Percentiles rank a stretch among this genome's conserved stretches.
Evolutionary conservation across 345 rosid species (phyloP).

Genomic region (Lumnitzera racemosa): DNA sequence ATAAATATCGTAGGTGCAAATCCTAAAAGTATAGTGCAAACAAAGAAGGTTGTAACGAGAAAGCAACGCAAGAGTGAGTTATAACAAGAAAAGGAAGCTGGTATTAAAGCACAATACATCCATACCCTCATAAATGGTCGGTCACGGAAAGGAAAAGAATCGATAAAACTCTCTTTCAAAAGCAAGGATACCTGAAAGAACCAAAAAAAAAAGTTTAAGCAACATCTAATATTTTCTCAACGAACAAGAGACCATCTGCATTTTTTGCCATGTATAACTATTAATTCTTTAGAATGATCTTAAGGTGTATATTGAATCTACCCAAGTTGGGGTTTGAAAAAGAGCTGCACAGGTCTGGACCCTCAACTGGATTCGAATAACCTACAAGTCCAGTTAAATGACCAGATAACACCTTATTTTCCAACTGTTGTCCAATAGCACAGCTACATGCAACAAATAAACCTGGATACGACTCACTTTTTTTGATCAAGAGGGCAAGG

Average conservation of each 20-base stretch:
- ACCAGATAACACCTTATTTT: neutral
- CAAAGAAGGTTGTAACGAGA: neutral
- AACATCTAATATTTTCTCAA: neutral
- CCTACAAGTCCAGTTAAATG: neutral
- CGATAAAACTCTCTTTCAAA: slow-evolving; percentile 85
- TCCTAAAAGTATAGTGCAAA: too few species aligned
- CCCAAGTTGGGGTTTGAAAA: too few species aligned
- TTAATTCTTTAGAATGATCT: too few species aligned
- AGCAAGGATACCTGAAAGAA: slow-evolving; percentile 73
- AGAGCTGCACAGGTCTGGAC: too few species aligned
- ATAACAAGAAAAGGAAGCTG: neutral
- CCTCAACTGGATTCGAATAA: too few species aligned
- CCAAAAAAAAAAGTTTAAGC: slow-evolving; percentile 2
- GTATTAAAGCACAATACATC: neutral
- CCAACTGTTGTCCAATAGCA: neutral
- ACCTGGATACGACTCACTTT: too few species aligned
- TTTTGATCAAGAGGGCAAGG: too few species aligned
- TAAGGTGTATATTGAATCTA: too few species aligned
- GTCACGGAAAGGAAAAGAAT: slow-evolving; percentile 71
- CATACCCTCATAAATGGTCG: slow-evolving; percentile 87
- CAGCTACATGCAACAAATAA: too few species aligned
- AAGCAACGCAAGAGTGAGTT: neutral
- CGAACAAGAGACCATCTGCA: too few species aligned
- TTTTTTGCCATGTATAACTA: too few species aligned
- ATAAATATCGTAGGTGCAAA: too few species aligned